Evolutionary conservation across 2,329 filamentous ascomycete genomes (phyloP), one percentile per base, ranked within the genome.

Genomic region (Alternaria novae-zelandiae): DNA sequence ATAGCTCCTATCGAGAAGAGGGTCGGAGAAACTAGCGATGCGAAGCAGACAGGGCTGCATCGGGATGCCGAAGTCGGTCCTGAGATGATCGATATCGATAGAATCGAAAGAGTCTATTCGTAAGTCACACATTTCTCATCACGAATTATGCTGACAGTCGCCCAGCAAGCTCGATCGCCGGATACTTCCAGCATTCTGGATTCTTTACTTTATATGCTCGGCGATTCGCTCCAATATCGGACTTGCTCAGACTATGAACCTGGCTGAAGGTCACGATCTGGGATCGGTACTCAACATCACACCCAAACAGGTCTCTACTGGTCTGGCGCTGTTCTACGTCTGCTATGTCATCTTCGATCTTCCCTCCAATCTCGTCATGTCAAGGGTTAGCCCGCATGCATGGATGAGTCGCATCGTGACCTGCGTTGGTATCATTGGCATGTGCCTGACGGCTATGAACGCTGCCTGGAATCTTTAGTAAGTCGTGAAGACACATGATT

Each of bases 331-430:
- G 15, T 97, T 97, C 83, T 97, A 97, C 77, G 93, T 97, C 65
- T 90, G 92, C 75, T 97, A 97, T 80, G 93, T 97, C 64, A 81
- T 97, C 57, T 96, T 97, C 72, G 94, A 97, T 77, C 87, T 92
- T 58, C 94, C 94, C 0, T 96, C 93, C 6, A 97, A 97, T 78
- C 85, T 97, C 67, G 82, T 96, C 78, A 97, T 97, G 94, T 93
- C 90, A 67, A 89, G 87, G 66, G 84, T 97, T 6, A 94, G 91
- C 70, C 94, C 94, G 3, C 90, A 93, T 65, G 87, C 94, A 4
- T 97, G 94, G 94, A 96, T 97, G 91, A 91, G 92, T 61, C 88
- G 94, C 61, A 97, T 97, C 70, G 93, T 97, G 60, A 88, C 96
- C 63, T 92, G 92, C 15, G 94, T 96, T 5, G 93, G 94, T 8